Conservation (phyloP, 176 grass and related monocot species). For the Triticum timopheevii region DNA sequence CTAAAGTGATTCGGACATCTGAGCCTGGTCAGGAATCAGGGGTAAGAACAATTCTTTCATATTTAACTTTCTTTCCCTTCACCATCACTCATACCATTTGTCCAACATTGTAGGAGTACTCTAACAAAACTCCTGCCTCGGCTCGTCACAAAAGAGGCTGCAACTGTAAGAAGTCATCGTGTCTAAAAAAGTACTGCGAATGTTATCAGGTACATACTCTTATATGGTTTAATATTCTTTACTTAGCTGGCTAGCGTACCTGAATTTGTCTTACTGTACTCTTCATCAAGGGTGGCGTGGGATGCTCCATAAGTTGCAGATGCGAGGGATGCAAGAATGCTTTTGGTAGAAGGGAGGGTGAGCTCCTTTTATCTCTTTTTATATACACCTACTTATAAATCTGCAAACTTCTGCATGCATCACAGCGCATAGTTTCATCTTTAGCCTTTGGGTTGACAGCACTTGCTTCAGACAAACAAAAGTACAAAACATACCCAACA, state of each 20-base stretch:
- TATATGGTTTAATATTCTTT: conserved; percentile 28
- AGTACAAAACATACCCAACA: not conserved
- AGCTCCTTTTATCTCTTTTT: conserved; percentile 37
- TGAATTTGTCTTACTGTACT: conserved; percentile 38
- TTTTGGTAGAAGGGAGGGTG: conserved; percentile 89
- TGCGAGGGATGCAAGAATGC: conserved; percentile 95
- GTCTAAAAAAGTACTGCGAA: conserved; percentile 98
- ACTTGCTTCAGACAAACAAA: not conserved
- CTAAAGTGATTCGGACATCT: conserved; percentile 86
- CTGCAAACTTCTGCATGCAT: conserved; percentile 12
- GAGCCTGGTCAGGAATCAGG: conserved; percentile 65
- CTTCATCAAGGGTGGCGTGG: conserved; percentile 77
- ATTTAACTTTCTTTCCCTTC: conserved; percentile 19
- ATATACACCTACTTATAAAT: conserved; percentile 5
- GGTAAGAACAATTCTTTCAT: conserved; percentile 45
- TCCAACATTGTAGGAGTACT: conserved; percentile 55
- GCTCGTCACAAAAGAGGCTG: conserved; percentile 96
- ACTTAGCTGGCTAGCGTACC: conserved; percentile 12
- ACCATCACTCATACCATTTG: conserved; percentile 32
- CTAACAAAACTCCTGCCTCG: conserved; percentile 95
- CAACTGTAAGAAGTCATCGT: conserved; percentile 97
- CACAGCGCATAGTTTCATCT: conserved; percentile 19
- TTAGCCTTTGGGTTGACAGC: conserved; percentile 9
- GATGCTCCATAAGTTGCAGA: conserved; percentile 90
- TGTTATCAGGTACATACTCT: conserved; percentile 79